Base-by-base conservation (phyloP, 352 stramenopile species). In the Phytophthora multivora region DNA sequence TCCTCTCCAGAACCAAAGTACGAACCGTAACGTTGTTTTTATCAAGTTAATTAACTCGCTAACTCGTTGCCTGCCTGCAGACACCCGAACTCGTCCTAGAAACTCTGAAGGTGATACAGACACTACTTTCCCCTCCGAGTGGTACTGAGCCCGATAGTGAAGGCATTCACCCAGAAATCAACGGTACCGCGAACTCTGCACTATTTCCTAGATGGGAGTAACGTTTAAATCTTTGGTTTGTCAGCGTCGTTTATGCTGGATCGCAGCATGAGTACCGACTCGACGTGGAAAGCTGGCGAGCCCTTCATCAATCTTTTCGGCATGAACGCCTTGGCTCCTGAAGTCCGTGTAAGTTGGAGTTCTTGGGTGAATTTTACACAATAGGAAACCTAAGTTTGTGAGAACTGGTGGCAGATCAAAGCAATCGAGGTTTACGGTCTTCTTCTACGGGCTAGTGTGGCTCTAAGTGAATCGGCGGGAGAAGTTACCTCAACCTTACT, bases 1-100 rank as follows among this genome's bases (percentile, higher is more conserved):
- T 87, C 12, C 67, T 90, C 12, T 57, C 67, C 12, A 65, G 72
- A 54, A 59, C 68, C 15, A 92, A 92, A 75, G 83, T 91, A 47
- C 11, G 56, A 26, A 21, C 12, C n/a, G 1, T 19, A 26, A 15
- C 35, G 8, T 46, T 41, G 5, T 12, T 15, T n/a, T 13, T 39
- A 19, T 21, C 23, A 13, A 30, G 16, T 33, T 30, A 15, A 13
- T 39, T 30, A 11, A 13, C n/a, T 11, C 12, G 43, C 36, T 65
- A 51, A 58, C 5, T 25, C 60, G 13, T 11, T 56, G 16, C 18
- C 3, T 31, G 12, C 21, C 51, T 26, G 3, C 13, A 82, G 75
- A 66, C 36, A 5, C 63, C 75, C 0, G 63, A 82, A 12, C 39
- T 85, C 6, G 60, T 85, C 19, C 40, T 77, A 23, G 70, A 78